Conservation (phyloP, 768 basidiomycete genomes). For the Serendipita sp. region DNA sequence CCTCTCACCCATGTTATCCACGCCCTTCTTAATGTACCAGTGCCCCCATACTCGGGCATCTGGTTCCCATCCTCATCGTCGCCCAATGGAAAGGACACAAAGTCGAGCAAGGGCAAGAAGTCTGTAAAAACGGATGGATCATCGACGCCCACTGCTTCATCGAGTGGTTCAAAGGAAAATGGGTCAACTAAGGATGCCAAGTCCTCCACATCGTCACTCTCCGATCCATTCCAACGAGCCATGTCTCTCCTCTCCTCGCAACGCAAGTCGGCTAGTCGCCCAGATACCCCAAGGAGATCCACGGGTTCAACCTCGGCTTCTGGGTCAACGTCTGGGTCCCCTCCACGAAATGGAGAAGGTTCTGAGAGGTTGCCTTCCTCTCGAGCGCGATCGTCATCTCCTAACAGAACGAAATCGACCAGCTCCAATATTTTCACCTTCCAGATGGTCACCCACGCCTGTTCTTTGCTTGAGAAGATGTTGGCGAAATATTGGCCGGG, state of each 20-base stretch:
- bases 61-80: constrained; percentile 40
- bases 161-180: not conserved
- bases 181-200: not conserved
- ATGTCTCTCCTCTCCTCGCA: constrained; percentile 6
- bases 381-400: not conserved
- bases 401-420: not conserved
- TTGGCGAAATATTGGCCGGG: constrained; percentile 53
- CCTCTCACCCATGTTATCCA: constrained; percentile 77
- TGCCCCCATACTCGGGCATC: constrained; percentile 37
- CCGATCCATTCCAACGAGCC: constrained; percentile 3
- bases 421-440: not conserved
- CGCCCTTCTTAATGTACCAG: constrained; percentile 62
- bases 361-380: not conserved
- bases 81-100: constrained; percentile 14
- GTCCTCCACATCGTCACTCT: not conserved
- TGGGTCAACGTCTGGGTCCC: not conserved
- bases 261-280: constrained; percentile 12
- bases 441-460: constrained; percentile 38
- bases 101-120: not conserved
- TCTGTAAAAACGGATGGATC: not conserved
- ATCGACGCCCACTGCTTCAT: not conserved
- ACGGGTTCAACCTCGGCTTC: constrained; percentile 12
- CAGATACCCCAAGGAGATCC: constrained; percentile 6
- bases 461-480: constrained; percentile 48
- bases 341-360: not conserved